Conservation (phyloP, 2,329 filamentous ascomycete species). For the Claviceps sp. region DNA sequence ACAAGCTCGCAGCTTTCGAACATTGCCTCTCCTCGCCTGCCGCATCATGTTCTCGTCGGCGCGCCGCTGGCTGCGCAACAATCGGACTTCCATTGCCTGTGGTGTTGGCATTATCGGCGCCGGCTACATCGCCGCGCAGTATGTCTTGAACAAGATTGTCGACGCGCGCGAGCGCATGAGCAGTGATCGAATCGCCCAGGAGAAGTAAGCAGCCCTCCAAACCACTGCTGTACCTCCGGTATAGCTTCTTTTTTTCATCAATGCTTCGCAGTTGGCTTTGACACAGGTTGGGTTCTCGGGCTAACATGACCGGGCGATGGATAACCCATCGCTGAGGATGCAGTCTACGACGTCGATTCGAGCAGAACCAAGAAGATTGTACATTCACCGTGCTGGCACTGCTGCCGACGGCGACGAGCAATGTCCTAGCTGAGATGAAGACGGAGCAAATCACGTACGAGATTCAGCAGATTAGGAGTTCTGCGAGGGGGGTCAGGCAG, state of each 20-base stretch:
- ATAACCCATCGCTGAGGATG: not conserved
- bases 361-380: conserved; percentile 98
- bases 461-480: conserved; percentile 78
- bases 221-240: too few relatives aligned
- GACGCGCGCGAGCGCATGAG: conserved; percentile 94
- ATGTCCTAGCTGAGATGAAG: conserved; percentile 74
- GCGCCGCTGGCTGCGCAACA: conserved; percentile 83
- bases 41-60: conserved; percentile 51
- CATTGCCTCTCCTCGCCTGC: too few relatives aligned
- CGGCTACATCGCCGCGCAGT: conserved; percentile 85
- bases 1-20: not conserved
- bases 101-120: conserved; percentile 78
- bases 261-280: too few relatives aligned
- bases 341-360: conserved; percentile 86
- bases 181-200: conserved; percentile 86
- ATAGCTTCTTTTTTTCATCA: too few relatives aligned
- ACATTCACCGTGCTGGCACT: conserved; percentile 96
- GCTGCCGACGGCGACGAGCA: conserved; percentile 79
- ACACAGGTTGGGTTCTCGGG: not conserved
- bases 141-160: conserved; percentile 79
- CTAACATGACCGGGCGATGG: not conserved
- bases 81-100: conserved; percentile 79
- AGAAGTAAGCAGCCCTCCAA: conserved; percentile 56
- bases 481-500: conserved; percentile 41
- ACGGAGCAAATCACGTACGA: conserved; percentile 90